phyloP scores from a whole-genome alignment of 108 stramenopile genomes.

The Fragilaria crotonensis region DNA sequence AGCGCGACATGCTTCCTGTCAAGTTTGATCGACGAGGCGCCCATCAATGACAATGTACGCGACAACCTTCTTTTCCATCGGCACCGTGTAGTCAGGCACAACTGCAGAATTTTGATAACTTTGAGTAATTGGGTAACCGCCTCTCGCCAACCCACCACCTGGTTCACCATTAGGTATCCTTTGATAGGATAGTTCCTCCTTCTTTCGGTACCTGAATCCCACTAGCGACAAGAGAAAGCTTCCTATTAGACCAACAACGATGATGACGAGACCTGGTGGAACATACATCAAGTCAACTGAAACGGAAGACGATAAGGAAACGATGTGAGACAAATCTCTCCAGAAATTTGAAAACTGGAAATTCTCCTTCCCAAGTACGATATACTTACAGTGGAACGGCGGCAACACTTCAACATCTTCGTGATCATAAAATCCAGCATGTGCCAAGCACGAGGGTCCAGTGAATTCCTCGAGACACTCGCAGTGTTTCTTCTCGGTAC shows the following conservation, averaged over 20 bases:
- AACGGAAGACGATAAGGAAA: neutral
- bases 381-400: neutral
- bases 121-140: too few species aligned
- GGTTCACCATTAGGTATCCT: too few species aligned
- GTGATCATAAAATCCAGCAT: conserved; percentile 53
- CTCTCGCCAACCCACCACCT: too few species aligned
- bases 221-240: too few species aligned
- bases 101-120: conserved; percentile 29
- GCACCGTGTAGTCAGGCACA: conserved; percentile 12
- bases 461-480: conserved; percentile 48
- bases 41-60: conserved; percentile 81
- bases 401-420: neutral
- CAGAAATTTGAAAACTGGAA: neutral
- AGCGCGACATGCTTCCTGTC: neutral
- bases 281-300: neutral
- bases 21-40: conserved; percentile 44
- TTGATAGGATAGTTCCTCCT: too few species aligned
- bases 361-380: neutral
- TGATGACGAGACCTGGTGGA: conserved; percentile 17
- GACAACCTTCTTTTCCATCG: conserved; percentile 43
- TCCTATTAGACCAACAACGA: conserved; percentile 7
- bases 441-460: conserved; percentile 65
- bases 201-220: too few species aligned
- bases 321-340: neutral
- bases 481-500: conserved; percentile 36